Conservation (phyloP, 2,329 filamentous ascomycete species). For the Fusarium phyllophilum region DNA sequence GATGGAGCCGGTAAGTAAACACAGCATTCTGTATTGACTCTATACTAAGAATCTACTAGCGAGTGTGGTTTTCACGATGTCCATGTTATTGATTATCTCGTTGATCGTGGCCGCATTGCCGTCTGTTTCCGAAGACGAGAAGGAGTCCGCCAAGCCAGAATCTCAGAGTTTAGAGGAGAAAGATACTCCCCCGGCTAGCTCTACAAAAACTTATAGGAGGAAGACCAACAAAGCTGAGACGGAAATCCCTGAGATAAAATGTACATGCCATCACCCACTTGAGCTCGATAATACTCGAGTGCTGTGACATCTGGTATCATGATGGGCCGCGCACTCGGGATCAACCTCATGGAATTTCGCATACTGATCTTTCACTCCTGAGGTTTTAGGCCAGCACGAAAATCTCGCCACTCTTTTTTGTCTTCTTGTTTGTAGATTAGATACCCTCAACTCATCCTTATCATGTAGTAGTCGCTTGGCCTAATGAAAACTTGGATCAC, state of each 20-base stretch:
- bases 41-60: not conserved
- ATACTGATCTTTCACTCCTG: not conserved
- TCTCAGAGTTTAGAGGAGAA: not conserved
- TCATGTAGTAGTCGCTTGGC: not conserved
- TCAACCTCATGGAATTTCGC: not conserved
- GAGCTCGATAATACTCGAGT: not conserved
- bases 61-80: rapidly evolving
- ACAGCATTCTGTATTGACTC: not conserved
- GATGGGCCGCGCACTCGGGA: not conserved
- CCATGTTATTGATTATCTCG: not conserved
- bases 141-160: not conserved
- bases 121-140: not conserved
- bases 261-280: not conserved
- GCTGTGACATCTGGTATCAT: not conserved
- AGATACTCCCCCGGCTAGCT: not conserved
- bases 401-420: not conserved
- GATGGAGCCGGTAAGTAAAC: not conserved
- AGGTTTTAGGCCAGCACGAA: not conserved
- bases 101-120: rapidly evolving
- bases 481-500: not conserved
- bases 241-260: not conserved
- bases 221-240: not conserved
- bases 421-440: not conserved
- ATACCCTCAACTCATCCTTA: not conserved
- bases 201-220: not conserved